These are phyloP conservation scores for Coemansia sp. DNA, from an alignment of 192 early-diverging fungal species.

Conservation along the genomic window DNA sequence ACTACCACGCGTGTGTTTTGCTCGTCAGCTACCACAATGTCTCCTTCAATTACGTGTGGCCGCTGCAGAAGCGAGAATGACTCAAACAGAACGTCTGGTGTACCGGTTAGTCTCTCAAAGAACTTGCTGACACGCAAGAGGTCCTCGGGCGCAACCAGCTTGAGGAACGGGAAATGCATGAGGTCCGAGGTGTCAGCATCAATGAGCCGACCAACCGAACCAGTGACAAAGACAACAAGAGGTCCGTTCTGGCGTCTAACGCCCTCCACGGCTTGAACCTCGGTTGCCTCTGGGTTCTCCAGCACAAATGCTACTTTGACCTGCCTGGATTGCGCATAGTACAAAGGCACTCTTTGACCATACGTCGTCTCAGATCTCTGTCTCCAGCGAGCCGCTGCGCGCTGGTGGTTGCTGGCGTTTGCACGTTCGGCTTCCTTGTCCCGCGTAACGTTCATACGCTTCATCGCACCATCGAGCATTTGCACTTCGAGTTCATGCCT, in stretches of 20 bases:
- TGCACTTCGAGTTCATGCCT: constrained; percentile 41
- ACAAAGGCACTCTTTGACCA: constrained; percentile 25
- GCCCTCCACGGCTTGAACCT: background rate
- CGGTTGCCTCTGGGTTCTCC: constrained; percentile 28
- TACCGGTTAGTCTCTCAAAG: constrained; percentile 32
- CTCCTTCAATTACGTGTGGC: constrained; percentile 45
- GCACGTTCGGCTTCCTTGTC: constrained; percentile 3
- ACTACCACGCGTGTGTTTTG: constrained; percentile 32
- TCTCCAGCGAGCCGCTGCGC: constrained; percentile 10
- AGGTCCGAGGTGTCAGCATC: constrained; percentile 47
- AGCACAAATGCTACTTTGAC: constrained; percentile 46
- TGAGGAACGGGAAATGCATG: constrained; percentile 38
- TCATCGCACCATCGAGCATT: constrained; percentile 41
- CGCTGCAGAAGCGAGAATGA: constrained; percentile 36
- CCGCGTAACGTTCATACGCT: constrained; percentile 21
- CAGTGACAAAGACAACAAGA: constrained; percentile 41
- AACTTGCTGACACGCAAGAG: constrained; percentile 27
- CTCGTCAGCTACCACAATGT: constrained; percentile 28
- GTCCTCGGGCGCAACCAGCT: constrained; percentile 46
- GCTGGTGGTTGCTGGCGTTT: background rate
- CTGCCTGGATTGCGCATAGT: constrained; percentile 35
- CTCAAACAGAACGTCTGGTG: constrained; percentile 38
- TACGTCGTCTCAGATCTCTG: constrained; percentile 8
- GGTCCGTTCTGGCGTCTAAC: constrained; percentile 22
- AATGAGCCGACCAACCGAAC: constrained; percentile 31